A percentile compares a stretch with the other conserved stretches of the same genome.
These are phyloP conservation scores for Schwanniomyces polymorphus DNA, from an alignment of 805 yeast genomes.

Conservation along the genomic window DNA sequence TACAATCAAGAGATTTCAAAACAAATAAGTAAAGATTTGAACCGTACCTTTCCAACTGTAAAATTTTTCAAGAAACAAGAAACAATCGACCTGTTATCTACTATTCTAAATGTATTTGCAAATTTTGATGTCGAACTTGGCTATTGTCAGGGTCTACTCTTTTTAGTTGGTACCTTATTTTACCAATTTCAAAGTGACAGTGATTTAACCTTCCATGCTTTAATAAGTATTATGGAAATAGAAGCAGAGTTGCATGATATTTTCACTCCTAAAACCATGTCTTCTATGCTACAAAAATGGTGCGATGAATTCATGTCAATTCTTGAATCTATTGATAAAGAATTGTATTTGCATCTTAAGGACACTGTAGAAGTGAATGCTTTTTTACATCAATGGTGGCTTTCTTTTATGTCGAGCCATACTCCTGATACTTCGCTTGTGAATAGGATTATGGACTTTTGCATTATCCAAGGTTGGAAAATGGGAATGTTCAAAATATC, in stretches of 20 bases:
- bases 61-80: conserved; percentile 44
- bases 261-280: conserved; percentile 52
- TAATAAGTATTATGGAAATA: conserved; percentile 59
- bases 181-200: conserved; percentile 33
- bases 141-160: conserved; percentile 67
- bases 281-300: conserved; percentile 54
- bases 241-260: conserved; percentile 50
- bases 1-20: conserved; percentile 37
- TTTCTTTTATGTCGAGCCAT: conserved; percentile 58
- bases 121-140: conserved; percentile 67
- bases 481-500: conserved; percentile 54
- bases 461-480: conserved; percentile 56
- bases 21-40: conserved; percentile 57
- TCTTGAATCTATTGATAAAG: conserved; percentile 39
- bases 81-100: conserved; percentile 49
- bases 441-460: conserved; percentile 50
- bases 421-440: conserved; percentile 53
- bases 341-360: conserved; percentile 43
- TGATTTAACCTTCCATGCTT: conserved; percentile 48
- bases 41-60: conserved; percentile 59
- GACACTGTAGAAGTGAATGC: conserved; percentile 43
- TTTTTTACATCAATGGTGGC: conserved; percentile 66
- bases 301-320: conserved; percentile 49
- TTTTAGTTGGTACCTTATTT: conserved; percentile 59
- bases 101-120: conserved; percentile 60